Percentiles rank a stretch among this genome's conserved stretches.
These are phyloP conservation scores for Metschnikowia peoriensis DNA, from an alignment of 805 yeast genomes.

Conservation along the genomic window DNA sequence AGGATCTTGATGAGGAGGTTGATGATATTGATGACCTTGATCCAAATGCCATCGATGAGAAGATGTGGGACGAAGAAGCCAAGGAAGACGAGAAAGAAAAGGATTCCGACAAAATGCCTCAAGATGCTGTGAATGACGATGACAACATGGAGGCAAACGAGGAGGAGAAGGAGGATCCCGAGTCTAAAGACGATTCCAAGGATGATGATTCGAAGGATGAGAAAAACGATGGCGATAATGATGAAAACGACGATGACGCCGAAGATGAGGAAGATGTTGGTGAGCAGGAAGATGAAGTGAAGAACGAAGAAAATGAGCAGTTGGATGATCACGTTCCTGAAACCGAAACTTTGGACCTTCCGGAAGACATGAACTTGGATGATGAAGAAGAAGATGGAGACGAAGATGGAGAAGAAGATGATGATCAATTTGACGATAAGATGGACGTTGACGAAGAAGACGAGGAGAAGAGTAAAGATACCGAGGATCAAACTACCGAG, in stretches of 20 bases:
- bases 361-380: constrained; percentile 89
- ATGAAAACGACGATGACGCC: constrained; percentile 50
- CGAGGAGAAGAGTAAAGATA: constrained; percentile 28
- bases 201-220: constrained; percentile 25
- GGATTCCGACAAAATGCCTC: constrained; percentile 70
- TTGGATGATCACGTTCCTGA: constrained; percentile 77
- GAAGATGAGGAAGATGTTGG: constrained; percentile 73
- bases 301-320: constrained; percentile 64
- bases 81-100: constrained; percentile 76
- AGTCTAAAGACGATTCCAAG: constrained; percentile 32
- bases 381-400: constrained; percentile 58
- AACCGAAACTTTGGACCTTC: constrained; percentile 81
- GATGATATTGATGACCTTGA: constrained; percentile 88
- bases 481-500: constrained; percentile 17
- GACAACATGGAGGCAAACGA: constrained; percentile 49
- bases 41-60: constrained; percentile 93
- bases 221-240: constrained; percentile 42
- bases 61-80: constrained; percentile 96
- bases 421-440: constrained; percentile 20
- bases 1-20: constrained; percentile 82
- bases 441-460: constrained; percentile 20
- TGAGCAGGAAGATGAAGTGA: constrained; percentile 77
- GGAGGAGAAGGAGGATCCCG: constrained; percentile 38
- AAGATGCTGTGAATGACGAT: constrained; percentile 50
- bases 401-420: constrained; percentile 43